A percentile compares a stretch with the other conserved stretches of the same genome.
Evolutionary conservation across 805 yeast species (phyloP).

Genomic region (Candida wancherniae): DNA sequence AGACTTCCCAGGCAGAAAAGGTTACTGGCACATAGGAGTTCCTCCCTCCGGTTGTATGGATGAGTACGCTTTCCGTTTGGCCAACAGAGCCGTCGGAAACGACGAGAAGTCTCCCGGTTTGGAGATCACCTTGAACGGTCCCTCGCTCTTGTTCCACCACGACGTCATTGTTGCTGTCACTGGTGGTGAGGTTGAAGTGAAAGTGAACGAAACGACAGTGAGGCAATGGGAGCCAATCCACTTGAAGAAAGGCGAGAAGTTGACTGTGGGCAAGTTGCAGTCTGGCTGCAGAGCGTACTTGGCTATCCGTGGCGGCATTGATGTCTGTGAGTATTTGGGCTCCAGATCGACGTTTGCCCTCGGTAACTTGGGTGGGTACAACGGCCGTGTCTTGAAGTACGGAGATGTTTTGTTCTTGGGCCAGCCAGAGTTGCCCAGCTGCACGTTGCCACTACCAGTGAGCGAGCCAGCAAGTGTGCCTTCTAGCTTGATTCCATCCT

Average conservation of each 20-base stretch:
- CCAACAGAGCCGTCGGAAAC: conserved; percentile 89
- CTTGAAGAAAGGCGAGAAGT: conserved; percentile 69
- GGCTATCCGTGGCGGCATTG: conserved; percentile 89
- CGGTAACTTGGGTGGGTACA: conserved; percentile 90
- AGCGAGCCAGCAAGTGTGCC: conserved; percentile 61
- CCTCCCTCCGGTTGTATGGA: conserved; percentile 99
- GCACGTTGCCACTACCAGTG: conserved; percentile 69
- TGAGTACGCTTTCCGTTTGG: conserved; percentile 80
- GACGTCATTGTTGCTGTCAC: conserved; percentile 75
- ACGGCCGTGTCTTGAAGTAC: conserved; percentile 84
- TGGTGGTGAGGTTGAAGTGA: conserved; percentile 75
- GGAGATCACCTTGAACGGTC: conserved; percentile 86
- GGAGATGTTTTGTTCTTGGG: conserved; percentile 92
- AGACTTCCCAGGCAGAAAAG: conserved; percentile 88
- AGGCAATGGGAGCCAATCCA: conserved; percentile 69
- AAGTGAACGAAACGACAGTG: conserved; percentile 54
- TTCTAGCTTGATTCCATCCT: conserved; percentile 48
- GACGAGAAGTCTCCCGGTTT: conserved; percentile 77
- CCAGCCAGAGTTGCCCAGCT: conserved; percentile 63
- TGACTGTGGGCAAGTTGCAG: conserved; percentile 74
- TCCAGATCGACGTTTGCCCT: conserved; percentile 95
- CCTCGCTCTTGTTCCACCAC: conserved; percentile 78
- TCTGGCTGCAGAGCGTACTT: conserved; percentile 87
- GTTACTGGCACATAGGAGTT: conserved; percentile 89
- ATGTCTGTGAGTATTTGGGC: conserved; percentile 89